Conservation (phyloP, 2,329 filamentous ascomycete species). For the Curvularia sp. region DNA sequence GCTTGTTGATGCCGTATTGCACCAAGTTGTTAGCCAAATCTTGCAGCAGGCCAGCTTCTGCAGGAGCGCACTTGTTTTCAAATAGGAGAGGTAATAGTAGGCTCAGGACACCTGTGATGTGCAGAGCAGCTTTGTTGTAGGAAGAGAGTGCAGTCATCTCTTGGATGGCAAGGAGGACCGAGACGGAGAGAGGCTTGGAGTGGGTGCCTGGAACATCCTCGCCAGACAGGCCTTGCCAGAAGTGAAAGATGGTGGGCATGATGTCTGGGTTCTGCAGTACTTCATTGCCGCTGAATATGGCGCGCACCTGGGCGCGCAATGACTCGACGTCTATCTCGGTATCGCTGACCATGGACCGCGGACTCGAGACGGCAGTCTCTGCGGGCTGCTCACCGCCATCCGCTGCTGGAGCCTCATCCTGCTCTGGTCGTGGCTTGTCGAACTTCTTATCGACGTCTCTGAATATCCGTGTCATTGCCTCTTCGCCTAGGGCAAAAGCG, state of each 20-base stretch:
- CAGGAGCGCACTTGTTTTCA: slow-evolving; percentile 42
- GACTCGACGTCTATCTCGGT: slow-evolving; percentile 36
- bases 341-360: slow-evolving; percentile 37
- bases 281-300: slow-evolving; percentile 51
- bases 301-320: slow-evolving; percentile 40
- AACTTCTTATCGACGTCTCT: slow-evolving; percentile 46
- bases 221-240: slow-evolving; percentile 48
- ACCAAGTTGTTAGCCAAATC: slow-evolving; percentile 73
- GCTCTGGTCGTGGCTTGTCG: slow-evolving; percentile 24
- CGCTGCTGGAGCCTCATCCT: slow-evolving; percentile 12
- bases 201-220: slow-evolving; percentile 40
- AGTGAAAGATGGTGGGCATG: slow-evolving; percentile 49
- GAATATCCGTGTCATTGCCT: slow-evolving; percentile 74
- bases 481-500: slow-evolving; percentile 80
- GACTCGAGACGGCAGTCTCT: slow-evolving; percentile 38
- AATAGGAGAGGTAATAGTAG: slow-evolving; percentile 46
- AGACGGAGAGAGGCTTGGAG: slow-evolving; percentile 46
- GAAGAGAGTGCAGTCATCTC: slow-evolving; percentile 46
- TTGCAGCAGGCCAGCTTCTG: slow-evolving; percentile 58
- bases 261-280: slow-evolving; percentile 52
- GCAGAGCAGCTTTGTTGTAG: slow-evolving; percentile 49
- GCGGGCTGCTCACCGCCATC: slow-evolving; percentile 18
- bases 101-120: slow-evolving; percentile 47
- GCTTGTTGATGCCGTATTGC: slow-evolving; percentile 75
- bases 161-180: slow-evolving; percentile 46